phyloP scores from a whole-genome alignment of 495 filamentous ascomycete genomes.

The Pyrenula aspistea region DNA sequence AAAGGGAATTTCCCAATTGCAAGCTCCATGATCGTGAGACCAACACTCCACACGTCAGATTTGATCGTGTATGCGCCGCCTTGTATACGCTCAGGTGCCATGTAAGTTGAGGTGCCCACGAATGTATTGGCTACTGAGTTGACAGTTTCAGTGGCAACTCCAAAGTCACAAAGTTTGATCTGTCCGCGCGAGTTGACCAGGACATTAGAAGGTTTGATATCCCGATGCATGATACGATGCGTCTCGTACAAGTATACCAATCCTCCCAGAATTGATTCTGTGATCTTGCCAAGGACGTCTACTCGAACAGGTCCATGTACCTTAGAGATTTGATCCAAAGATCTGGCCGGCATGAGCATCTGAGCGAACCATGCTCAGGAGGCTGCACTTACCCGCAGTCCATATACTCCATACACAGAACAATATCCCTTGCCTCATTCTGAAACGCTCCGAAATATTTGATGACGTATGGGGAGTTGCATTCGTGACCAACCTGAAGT shows the following conservation, averaged over 20 bases:
- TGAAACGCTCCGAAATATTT: conserved; percentile 96
- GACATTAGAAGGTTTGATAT: conserved; percentile 97
- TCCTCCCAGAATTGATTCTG: conserved; percentile 89
- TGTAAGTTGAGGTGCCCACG: conserved; percentile 96
- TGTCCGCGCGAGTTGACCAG: conserved; percentile 84
- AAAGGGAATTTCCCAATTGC: conserved; percentile 96
- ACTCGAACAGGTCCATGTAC: conserved; percentile 91
- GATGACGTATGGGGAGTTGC: conserved; percentile 91
- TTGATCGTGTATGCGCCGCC: conserved; percentile 95
- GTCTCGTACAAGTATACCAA: conserved; percentile 88
- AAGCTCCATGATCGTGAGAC: conserved; percentile 89
- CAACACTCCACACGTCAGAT: conserved; percentile 97
- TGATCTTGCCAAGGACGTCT: conserved; percentile 98
- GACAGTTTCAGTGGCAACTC: conserved; percentile 88
- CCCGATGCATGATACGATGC: conserved; percentile 95
- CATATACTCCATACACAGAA: conserved; percentile 99
- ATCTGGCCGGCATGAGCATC: conserved; percentile 36
- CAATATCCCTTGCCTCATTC: conserved; percentile 89
- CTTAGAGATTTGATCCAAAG: conserved; percentile 87
- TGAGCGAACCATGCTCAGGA: conserved; percentile 1
- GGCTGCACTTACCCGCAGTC: conserved; percentile 75
- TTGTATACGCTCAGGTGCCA: conserved; percentile 96
- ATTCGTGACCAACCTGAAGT: conserved; percentile 95
- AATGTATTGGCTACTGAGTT: conserved; percentile 98
- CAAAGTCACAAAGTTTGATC: conserved; percentile 98